Conservation (phyloP, 768 basidiomycete species). For the Pisolithus marmoratus region DNA sequence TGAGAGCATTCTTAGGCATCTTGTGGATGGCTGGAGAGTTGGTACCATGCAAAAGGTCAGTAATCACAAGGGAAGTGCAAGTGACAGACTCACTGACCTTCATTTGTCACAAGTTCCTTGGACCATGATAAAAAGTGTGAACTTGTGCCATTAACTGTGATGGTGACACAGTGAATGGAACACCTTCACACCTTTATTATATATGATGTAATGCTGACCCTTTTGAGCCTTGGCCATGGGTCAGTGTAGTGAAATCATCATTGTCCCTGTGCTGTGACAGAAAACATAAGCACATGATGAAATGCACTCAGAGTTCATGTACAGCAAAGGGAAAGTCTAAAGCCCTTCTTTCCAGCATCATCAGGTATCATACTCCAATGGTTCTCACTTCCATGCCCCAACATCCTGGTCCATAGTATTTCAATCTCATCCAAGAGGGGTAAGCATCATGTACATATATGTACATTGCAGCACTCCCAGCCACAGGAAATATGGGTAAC, state of each 20-base stretch:
- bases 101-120: conserved; percentile 48
- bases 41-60: not conserved
- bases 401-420: conserved; percentile 46
- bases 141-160: no score
- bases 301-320: conserved; percentile 6
- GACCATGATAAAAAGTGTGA: no score
- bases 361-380: conserved; percentile 1
- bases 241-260: conserved; percentile 27
- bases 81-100: conserved; percentile 47
- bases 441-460: not conserved
- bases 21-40: not conserved
- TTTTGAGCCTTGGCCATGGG: conserved; percentile 13
- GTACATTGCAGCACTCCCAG: not conserved
- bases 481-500: conserved; percentile 1
- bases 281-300: conserved; percentile 13
- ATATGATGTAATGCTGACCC: no score
- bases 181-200: conserved; percentile 36
- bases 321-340: conserved; percentile 9
- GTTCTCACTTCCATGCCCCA: conserved; percentile 30
- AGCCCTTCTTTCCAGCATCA: not conserved
- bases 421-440: conserved; percentile 39
- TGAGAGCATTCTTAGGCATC: not conserved
- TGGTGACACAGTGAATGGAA: no score
- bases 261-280: conserved; percentile 25
- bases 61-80: no score